Percentiles rank a stretch among this genome's conserved stretches.
phyloP scores from a whole-genome alignment of 2,329 filamentous ascomycete genomes.

The Fusarium transvaalense region DNA sequence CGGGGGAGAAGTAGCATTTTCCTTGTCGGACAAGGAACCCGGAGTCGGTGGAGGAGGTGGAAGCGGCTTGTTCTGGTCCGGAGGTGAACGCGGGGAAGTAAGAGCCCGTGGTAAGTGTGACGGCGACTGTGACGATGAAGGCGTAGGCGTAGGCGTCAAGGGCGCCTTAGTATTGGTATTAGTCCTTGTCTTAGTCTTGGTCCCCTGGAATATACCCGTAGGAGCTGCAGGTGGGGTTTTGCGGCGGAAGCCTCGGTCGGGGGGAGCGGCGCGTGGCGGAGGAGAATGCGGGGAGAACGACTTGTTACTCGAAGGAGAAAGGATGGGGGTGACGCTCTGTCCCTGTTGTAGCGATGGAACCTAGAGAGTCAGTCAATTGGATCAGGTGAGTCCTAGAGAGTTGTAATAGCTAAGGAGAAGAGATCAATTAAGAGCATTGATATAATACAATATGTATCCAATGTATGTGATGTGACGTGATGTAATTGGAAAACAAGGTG shows the following conservation, averaged over 20 bases:
- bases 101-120: constrained; percentile 45
- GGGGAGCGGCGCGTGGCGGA: constrained; percentile 45
- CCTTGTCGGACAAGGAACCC: constrained; percentile 50
- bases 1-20: constrained; percentile 46
- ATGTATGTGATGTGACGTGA: background rate
- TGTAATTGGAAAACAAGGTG: background rate
- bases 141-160: constrained; percentile 27
- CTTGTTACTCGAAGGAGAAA: constrained; percentile 5
- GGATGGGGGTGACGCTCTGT: constrained; percentile 10
- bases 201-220: constrained; percentile 28
- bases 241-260: constrained; percentile 46
- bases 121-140: constrained; percentile 44
- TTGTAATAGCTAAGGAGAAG: background rate
- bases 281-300: constrained; percentile 46
- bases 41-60: constrained; percentile 64
- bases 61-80: constrained; percentile 68
- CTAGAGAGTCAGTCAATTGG: constrained; percentile 13
- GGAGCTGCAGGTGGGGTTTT: constrained; percentile 41
- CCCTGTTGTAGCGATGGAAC: constrained; percentile 22
- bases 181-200: constrained; percentile 23
- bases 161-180: constrained; percentile 12
- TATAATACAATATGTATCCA: background rate
- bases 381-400: constrained; percentile 1
- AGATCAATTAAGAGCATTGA: background rate
- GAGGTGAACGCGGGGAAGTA: constrained; percentile 54